Evolutionary conservation across 306 rosid genomes (phyloP), one percentile per base, ranked within the genome.

Genomic region (Gastrolobium bilobum): DNA sequence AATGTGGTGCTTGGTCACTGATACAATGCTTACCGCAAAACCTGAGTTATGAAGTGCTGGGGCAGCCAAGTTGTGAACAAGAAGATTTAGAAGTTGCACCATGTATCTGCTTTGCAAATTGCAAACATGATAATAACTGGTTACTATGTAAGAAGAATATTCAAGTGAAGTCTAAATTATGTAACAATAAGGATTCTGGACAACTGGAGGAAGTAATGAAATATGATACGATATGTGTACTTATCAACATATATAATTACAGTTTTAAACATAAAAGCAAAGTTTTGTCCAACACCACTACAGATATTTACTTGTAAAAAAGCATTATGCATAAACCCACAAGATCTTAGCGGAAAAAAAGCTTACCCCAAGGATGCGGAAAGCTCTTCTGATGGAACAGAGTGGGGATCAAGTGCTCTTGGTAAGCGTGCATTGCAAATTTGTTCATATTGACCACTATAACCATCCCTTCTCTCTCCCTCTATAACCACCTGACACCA

Each of bases 31-130:
- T 93, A 95, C 99, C 69, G 98, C 98, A 83, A 95, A 95, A 81
- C 99, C 99, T 13, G 99, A 85, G 86, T 91, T 91, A 87, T 93
- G 99, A 91, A 95, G 97, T 56, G 94, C 92, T 71, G 99, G 98
- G 85, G 92, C 93, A 88, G 92, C 97, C 89, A 95, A 86, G 90
- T 82, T 85, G 83, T 86, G 97, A 80, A 89, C 96, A 78, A 93
- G 70, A 71, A 95, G 96, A 88, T 91, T 93, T 59, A 95, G 86
- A 77, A 95, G 97, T 84, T 95, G 99, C 81, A 93, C 93, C 97
- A 90, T 95, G 85, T 95, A 95, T 79, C 99, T 95, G 91, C 76
- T 82, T 80, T 64, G 68, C 84, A 87, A 86, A 69, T 70, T 43
- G 54, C 75, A 84, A 84, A 71, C 52, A 83, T 56, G 37, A 64